Evolutionary conservation across 257 asterid species (phyloP), one percentile per base, ranked within the genome.

Genomic region (Phtheirospermum japonicum): DNA sequence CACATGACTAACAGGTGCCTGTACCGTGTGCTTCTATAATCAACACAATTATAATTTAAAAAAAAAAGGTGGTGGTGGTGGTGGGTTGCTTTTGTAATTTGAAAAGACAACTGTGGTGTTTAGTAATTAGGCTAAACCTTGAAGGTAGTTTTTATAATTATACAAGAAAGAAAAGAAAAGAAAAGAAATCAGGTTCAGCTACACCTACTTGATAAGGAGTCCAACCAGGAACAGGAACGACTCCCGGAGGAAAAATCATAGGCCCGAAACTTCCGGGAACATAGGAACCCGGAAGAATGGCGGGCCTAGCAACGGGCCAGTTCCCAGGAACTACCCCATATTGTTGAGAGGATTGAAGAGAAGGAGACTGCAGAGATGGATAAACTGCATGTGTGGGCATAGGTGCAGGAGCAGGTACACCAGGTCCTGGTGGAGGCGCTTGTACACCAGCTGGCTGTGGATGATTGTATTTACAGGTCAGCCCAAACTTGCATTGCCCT

Each of bases 401-500:
- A 65, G 89, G 70, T 71, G 90, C 60, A 65, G 84, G 88, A 63
- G 71, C 79, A 69, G 82, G 65, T 75, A 81, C 40, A 52, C 86
- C 77, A 42, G 83, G 90, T 51, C 76, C 81, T 61, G 88, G 69
- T 28, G 71, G 62, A 40, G 79, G 79, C 54, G 71, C 49, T 66
- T 81, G 92, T 19, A 78, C 53, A 39, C 91, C 96, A 64, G 84
- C 84, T 60, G 94, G 99, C 78, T 83, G 96, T 64, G 99, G 99
- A 71, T 93, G 99, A 77, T 93, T 89, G 62, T 77, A 93, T 79
- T 89, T 93, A 87, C 99, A 93, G 69, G 94, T 89, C 49, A 75
- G 67, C 30, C 99, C 97, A 67, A 85, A 93, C 73, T 89, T 93
- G 81, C 99, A 93, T 61, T 80, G 87, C 71, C 96, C 97, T 37